Evolutionary conservation across 139 green algal species (phyloP).

Genomic region (Nannochloris sp.): DNA sequence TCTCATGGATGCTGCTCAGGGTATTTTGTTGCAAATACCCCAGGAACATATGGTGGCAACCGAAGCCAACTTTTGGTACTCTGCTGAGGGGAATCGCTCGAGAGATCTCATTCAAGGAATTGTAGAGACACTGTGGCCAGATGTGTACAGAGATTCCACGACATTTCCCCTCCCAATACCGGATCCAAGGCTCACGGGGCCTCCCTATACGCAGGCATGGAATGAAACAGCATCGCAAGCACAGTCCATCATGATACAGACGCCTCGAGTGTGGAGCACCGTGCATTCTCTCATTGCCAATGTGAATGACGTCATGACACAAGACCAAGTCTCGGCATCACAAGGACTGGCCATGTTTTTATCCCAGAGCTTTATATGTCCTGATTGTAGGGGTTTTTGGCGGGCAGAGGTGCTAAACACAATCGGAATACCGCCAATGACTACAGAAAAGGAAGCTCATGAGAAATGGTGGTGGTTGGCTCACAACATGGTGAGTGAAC

Average conservation of each 20-base stretch:
- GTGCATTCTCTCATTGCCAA: background rate
- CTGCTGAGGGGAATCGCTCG: background rate
- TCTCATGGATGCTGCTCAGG: background rate
- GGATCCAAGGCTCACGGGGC: background rate
- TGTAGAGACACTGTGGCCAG: background rate
- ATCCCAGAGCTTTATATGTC: background rate
- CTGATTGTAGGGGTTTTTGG: background rate
- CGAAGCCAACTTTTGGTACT: background rate
- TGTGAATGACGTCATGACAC: background rate
- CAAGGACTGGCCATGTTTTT: background rate
- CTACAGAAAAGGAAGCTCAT: background rate
- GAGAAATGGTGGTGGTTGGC: slow-evolving; percentile 4
- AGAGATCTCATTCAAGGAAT: background rate
- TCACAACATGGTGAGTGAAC: slow-evolving; percentile 5
- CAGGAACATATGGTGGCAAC: background rate
- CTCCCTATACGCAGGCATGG: background rate
- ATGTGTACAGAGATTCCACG: background rate
- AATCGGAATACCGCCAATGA: background rate
- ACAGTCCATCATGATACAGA: background rate
- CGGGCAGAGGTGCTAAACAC: background rate
- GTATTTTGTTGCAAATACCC: background rate
- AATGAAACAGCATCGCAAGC: background rate
- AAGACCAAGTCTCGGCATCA: background rate
- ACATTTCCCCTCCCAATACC: background rate
- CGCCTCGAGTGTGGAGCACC: slow-evolving; percentile 1